Conservation (phyloP, 2,329 filamentous ascomycete species). For the Waltergamsia citrina region DNA sequence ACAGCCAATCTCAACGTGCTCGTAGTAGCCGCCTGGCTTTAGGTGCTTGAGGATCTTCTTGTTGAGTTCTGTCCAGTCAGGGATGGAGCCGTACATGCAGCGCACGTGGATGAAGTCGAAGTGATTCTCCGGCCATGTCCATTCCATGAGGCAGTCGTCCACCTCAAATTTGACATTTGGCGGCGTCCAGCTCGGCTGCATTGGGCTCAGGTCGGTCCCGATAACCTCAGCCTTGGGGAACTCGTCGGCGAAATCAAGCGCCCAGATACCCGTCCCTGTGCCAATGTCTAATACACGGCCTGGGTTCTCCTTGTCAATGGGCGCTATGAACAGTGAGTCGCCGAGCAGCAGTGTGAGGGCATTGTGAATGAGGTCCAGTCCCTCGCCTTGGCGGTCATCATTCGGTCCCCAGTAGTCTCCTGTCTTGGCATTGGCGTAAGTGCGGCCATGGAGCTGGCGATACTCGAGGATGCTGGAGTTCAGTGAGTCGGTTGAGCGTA, state of each 20-base stretch:
- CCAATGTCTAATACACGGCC: constrained; percentile 9
- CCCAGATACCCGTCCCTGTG: constrained; percentile 8
- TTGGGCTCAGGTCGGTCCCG: constrained; percentile 5
- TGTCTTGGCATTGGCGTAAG: constrained; percentile 13
- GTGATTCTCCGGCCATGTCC: constrained; percentile 31
- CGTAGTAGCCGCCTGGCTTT: constrained; percentile 8
- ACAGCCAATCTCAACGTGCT: constrained; percentile 5
- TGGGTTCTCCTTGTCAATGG: constrained; percentile 4
- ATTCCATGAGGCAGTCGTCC: constrained; percentile 17
- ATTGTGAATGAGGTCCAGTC: constrained; percentile 6
- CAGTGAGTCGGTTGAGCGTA: constrained; percentile 16
- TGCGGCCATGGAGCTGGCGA: constrained; percentile 17
- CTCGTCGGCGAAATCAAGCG: constrained; percentile 11
- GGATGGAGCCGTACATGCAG: constrained; percentile 44
- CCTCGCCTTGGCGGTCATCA: constrained; percentile 14
- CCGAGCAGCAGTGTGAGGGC: constrained; percentile 5
- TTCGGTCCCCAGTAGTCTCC: constrained; percentile 11
- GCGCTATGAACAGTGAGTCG: constrained; percentile 5
- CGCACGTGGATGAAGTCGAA: constrained; percentile 53
- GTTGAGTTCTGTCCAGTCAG: constrained; percentile 46
- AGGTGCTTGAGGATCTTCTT: constrained; percentile 7
- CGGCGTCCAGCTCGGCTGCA: constrained; percentile 3
- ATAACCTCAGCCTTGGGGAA: constrained; percentile 3
- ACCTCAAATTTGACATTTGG: constrained; percentile 8
- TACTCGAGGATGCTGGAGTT: constrained; percentile 17